These are phyloP conservation scores for Neonectria hederae DNA, from an alignment of 2,329 filamentous ascomycete species.

Conservation along the genomic window DNA sequence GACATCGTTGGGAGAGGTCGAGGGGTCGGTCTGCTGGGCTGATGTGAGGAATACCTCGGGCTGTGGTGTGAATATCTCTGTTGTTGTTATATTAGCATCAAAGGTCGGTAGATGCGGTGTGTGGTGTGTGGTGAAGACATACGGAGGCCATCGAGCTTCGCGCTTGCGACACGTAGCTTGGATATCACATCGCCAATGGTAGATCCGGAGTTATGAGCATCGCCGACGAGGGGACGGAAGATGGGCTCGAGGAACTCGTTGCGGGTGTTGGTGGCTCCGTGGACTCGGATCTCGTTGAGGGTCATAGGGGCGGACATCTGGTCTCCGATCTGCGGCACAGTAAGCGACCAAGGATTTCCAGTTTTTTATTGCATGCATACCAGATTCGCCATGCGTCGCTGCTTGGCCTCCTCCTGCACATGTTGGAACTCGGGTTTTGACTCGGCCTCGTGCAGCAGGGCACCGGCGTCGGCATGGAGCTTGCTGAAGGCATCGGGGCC, in stretches of 20 bases:
- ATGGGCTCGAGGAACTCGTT: conserved; percentile 83
- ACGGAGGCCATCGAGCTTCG: conserved; percentile 85
- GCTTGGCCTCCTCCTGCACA: conserved; percentile 52
- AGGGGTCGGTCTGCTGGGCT: conserved; percentile 73
- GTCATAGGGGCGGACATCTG: conserved; percentile 90
- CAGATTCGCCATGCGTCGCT: conserved; percentile 51
- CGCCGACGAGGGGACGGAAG: conserved; percentile 79
- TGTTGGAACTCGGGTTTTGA: conserved; percentile 48
- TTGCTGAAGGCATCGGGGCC: conserved; percentile 51
- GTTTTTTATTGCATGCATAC: conserved; percentile 35
- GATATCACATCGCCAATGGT: conserved; percentile 83
- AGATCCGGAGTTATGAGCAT: conserved; percentile 72
- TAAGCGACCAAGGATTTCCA: conserved; percentile 28
- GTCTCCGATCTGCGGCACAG: conserved; percentile 57
- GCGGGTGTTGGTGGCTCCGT: conserved; percentile 86
- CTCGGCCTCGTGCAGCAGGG: conserved; percentile 52
- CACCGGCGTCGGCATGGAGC: conserved; percentile 51
- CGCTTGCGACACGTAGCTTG: conserved; percentile 74
- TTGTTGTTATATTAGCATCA: conserved; percentile 31
- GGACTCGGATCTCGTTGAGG: conserved; percentile 84
- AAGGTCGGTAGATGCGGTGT: background rate
- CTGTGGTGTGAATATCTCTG: conserved; percentile 87
- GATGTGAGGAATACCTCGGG: conserved; percentile 86
- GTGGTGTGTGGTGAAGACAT: conserved; percentile 43
- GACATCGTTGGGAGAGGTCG: conserved; percentile 78